Conservation (phyloP, 495 filamentous ascomycete species). For the Hypoxylon cercidicola region DNA sequence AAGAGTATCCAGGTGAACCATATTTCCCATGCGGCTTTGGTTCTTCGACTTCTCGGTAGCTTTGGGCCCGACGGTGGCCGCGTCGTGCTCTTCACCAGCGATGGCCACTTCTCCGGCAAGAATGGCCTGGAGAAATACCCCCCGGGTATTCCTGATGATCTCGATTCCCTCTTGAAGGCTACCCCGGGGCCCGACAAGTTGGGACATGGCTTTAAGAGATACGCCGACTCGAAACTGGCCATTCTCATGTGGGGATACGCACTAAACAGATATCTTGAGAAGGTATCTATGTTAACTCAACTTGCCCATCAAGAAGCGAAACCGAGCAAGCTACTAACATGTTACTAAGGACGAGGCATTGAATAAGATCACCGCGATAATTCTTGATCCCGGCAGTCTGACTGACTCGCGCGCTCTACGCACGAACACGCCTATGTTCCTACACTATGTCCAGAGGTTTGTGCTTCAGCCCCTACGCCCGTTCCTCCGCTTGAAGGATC, state of each 20-base stretch:
- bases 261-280: slow-evolving; percentile 54
- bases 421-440: slow-evolving; percentile 52
- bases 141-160: slow-evolving; percentile 41
- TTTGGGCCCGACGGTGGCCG: slow-evolving; percentile 53
- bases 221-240: slow-evolving; percentile 57
- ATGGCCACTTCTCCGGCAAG: slow-evolving; percentile 53
- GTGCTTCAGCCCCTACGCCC: slow-evolving; percentile 50
- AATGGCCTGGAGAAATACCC: slow-evolving; percentile 52
- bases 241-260: slow-evolving; percentile 58
- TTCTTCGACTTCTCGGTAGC: slow-evolving; percentile 55
- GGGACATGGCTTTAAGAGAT: slow-evolving; percentile 56
- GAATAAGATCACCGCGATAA: slow-evolving; percentile 56
- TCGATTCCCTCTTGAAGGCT: slow-evolving; percentile 39
- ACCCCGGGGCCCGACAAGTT: slow-evolving; percentile 40
- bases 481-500: slow-evolving; percentile 48
- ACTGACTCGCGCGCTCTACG: slow-evolving; percentile 57
- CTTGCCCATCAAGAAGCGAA: not conserved
- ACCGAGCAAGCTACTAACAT: not conserved
- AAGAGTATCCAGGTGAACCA: slow-evolving; percentile 58
- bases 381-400: slow-evolving; percentile 59
- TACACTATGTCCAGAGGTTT: slow-evolving; percentile 39
- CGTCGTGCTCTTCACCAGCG: slow-evolving; percentile 55
- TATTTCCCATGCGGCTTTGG: slow-evolving; percentile 55
- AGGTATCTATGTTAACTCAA: slow-evolving; percentile 37
- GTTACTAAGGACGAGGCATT: slow-evolving; percentile 43